Evolutionary conservation across 1,284 basidiomycete genomes (phyloP).

Genomic region (Marasmius tenuissimus): DNA sequence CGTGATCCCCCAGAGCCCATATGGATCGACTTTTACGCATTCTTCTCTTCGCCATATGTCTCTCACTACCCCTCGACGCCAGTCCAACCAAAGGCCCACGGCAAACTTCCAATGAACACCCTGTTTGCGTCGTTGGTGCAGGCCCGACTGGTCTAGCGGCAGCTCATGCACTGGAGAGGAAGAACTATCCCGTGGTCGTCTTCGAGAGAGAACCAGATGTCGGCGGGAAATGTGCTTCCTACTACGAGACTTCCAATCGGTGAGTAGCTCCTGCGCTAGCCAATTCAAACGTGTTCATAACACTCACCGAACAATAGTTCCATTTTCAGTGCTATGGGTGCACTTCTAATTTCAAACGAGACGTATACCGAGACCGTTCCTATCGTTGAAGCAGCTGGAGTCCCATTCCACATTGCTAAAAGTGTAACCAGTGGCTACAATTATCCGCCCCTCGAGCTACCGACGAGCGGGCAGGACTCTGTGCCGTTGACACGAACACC

Average conservation of each 20-base stretch:
- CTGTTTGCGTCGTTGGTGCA: slow-evolving; percentile 10
- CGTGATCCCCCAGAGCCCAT: too few relatives aligned
- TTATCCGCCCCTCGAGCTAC: neutral
- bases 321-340: slow-evolving; percentile 8
- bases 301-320: neutral
- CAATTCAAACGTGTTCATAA: too few relatives aligned
- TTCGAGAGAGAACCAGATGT: slow-evolving; percentile 8
- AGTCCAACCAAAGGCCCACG: neutral
- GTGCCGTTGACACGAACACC: neutral
- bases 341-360: slow-evolving; percentile 9
- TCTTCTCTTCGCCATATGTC: too few relatives aligned
- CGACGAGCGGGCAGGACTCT: neutral
- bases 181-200: neutral
- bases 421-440: slow-evolving; percentile 3
- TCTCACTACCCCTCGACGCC: too few relatives aligned
- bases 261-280: neutral
- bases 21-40: too few relatives aligned
- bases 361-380: slow-evolving; percentile 9
- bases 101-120: neutral
- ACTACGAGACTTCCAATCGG: slow-evolving; percentile 8
- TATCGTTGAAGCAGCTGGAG: slow-evolving; percentile 5
- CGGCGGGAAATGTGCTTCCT: slow-evolving; percentile 11
- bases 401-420: slow-evolving; percentile 1
- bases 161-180: slow-evolving; percentile 5
- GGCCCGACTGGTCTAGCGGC: slow-evolving; percentile 8